phyloP scores from a whole-genome alignment of 805 yeast species.

The Pichia sporocuriosa region DNA sequence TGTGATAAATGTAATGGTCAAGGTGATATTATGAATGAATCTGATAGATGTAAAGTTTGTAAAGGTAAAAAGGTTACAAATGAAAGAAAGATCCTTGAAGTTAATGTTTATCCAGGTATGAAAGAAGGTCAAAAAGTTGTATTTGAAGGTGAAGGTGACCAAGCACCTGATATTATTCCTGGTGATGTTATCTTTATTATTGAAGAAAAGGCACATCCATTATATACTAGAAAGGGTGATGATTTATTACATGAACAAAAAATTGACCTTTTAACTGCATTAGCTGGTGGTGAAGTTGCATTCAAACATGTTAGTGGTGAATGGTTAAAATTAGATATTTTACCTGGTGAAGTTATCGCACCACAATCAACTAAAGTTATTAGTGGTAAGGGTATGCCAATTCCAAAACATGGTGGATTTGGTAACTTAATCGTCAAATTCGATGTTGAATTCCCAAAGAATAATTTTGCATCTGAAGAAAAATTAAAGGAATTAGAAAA shows the following conservation, averaged over 20 bases:
- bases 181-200: conserved; percentile 94
- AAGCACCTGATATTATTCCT: conserved; percentile 88
- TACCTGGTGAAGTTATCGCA: conserved; percentile 88
- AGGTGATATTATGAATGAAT: conserved; percentile 81
- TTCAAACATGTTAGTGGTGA: conserved; percentile 90
- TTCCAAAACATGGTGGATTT: conserved; percentile 75
- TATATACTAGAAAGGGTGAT: conserved; percentile 81
- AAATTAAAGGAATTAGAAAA: conserved; percentile 65
- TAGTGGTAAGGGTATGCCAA: conserved; percentile 96
- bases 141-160: conserved; percentile 96
- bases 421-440: conserved; percentile 88
- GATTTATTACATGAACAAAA: conserved; percentile 81
- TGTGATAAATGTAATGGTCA: conserved; percentile 91
- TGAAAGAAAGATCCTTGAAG: conserved; percentile 91
- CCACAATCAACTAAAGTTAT: conserved; percentile 80
- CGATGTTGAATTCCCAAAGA: conserved; percentile 79
- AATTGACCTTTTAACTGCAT: conserved; percentile 86
- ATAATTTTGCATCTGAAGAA: conserved; percentile 68
- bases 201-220: conserved; percentile 80
- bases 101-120: conserved; percentile 96
- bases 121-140: conserved; percentile 84
- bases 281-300: conserved; percentile 91
- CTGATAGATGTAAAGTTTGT: conserved; percentile 84
- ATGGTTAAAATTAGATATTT: conserved; percentile 70
- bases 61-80: conserved; percentile 78